A percentile compares a stretch with the other conserved stretches of the same genome.
Evolutionary conservation across 2,329 filamentous ascomycete genomes (phyloP).

Genomic region (Pleoardoris graminearum): DNA sequence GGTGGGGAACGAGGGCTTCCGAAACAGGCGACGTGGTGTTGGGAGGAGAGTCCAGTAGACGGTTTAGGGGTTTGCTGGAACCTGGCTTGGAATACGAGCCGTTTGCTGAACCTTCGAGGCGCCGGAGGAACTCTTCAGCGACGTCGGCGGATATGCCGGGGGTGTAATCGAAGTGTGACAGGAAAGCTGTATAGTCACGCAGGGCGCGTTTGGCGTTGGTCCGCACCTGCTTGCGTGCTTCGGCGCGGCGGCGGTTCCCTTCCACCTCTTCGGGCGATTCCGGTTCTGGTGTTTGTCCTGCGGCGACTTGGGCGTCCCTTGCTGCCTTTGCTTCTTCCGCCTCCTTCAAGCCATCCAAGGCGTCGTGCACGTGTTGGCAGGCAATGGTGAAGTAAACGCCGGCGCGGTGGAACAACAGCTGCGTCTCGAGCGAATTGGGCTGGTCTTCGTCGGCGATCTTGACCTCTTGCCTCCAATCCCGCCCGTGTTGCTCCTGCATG

Average conservation of each 20-base stretch:
- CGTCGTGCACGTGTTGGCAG: constrained; percentile 64
- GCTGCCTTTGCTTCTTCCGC: constrained; percentile 40
- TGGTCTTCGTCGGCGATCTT: constrained; percentile 66
- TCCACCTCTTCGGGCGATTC: constrained; percentile 53
- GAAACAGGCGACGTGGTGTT: constrained; percentile 28
- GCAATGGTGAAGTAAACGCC: constrained; percentile 73
- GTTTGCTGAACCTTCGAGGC: constrained; percentile 28
- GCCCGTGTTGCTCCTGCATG: constrained; percentile 45
- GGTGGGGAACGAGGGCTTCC: constrained; percentile 52
- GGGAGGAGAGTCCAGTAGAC: constrained; percentile 32
- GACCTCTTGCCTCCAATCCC: constrained; percentile 54
- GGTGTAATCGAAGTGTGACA: constrained; percentile 77
- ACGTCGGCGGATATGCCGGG: constrained; percentile 66
- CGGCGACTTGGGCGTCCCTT: constrained; percentile 27
- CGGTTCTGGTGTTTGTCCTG: constrained; percentile 35
- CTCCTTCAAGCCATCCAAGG: constrained; percentile 55
- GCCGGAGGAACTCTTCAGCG: constrained; percentile 56
- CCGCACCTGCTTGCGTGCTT: constrained; percentile 71
- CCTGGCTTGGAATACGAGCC: constrained; percentile 19
- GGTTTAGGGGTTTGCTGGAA: constrained; percentile 17
- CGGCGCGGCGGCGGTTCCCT: constrained; percentile 54
- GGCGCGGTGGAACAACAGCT: constrained; percentile 76
- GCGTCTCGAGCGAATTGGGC: constrained; percentile 73
- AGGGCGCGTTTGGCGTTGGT: constrained; percentile 75
- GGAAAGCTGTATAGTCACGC: constrained; percentile 72